Base-by-base conservation (phyloP, 805 yeast genomes). In the Pichia gijzeniarum region DNA sequence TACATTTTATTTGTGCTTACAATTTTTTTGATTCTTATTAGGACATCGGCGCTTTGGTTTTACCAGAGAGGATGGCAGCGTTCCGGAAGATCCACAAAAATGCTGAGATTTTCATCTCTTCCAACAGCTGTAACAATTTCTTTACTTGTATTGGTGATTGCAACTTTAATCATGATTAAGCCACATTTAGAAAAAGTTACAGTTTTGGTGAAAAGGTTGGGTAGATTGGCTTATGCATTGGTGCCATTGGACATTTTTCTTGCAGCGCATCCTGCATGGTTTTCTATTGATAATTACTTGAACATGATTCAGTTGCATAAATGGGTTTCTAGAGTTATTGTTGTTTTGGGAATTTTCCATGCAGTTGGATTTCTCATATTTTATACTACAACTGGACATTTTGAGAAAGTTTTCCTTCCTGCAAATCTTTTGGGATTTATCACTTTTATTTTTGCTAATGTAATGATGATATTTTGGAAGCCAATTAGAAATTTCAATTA, bases 291-390 rank as follows among this genome's bases (percentile, higher is more conserved):
- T 55, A 73, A 61, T 43, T 85, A 85, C 54, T 59, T 81, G 48
- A 77, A 75, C 43, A 63, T 76, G 13, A 55, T 85, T 12, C 68
- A 68, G 17, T 53, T 84, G 8, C 95, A 85, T 58, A 82, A 82
- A 54, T 83, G 91, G 90, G 52, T 82, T 1, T 80, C 89, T 4
- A 65, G 91, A 48, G 33, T 79, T 2, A 72, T 82, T 19, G 57
- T 79, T 1, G 48, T 69, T 0, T 57, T 73, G 28, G 71, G 73
- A 0, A 36, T 71, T 0, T 40, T 72, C 3, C 95, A 85, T 55
- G 67, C 79, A 0, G 38, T 76, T 14, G 80, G 79, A 1, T 85
- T 68, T 55, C 30, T 74, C 4, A 56, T 64, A 9, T 84, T 84
- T 87, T 38, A 48, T 8, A 38, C 56, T 2, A 27, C 56, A 0